A percentile compares a stretch with the other conserved stretches of the same genome.
phyloP scores from a whole-genome alignment of 441 rosid species.

The Macaranga tanarius region DNA sequence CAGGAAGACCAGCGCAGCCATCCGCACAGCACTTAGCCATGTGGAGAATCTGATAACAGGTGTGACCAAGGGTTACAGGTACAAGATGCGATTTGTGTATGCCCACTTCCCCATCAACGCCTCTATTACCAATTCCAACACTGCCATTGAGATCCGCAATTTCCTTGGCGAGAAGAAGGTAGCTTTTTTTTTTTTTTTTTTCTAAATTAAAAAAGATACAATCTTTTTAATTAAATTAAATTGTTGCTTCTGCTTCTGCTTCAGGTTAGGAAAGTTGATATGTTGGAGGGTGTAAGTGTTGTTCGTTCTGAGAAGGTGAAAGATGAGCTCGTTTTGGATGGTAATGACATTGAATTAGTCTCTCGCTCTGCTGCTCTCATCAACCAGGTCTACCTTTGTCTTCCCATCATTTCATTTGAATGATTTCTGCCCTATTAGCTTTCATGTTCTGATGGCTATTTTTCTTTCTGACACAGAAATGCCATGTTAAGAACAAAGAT shows the following conservation, averaged over 20 bases:
- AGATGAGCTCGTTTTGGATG: slow-evolving; percentile 69
- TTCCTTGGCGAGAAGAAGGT: slow-evolving; percentile 9
- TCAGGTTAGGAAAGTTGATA: slow-evolving; percentile 87
- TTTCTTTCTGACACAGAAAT: slow-evolving; percentile 50
- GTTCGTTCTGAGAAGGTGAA: slow-evolving; percentile 81
- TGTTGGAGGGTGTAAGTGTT: slow-evolving; percentile 76
- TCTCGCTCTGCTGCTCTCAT: slow-evolving; percentile 80
- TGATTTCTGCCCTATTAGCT: neutral
- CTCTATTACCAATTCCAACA: neutral
- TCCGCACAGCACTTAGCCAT: slow-evolving; percentile 3
- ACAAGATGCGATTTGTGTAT: slow-evolving; percentile 8
- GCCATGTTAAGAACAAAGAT: slow-evolving; percentile 89
- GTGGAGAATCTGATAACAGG: slow-evolving; percentile 66
- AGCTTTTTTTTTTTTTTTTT: neutral
- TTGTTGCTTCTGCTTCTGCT: neutral
- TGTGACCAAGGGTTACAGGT: slow-evolving; percentile 48
- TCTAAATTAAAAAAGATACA: no score
- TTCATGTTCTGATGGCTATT: neutral
- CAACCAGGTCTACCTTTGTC: slow-evolving; percentile 50
- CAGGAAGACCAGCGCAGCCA: slow-evolving; percentile 37
- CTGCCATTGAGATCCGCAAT: slow-evolving; percentile 5
- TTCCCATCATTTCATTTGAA: neutral
- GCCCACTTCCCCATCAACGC: slow-evolving; percentile 12
- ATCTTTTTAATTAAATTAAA: neutral
- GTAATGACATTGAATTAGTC: slow-evolving; percentile 73